These are phyloP conservation scores for Pyropia yezoensis DNA, from an alignment of 23 red algal genomes.

Conservation along the genomic window DNA sequence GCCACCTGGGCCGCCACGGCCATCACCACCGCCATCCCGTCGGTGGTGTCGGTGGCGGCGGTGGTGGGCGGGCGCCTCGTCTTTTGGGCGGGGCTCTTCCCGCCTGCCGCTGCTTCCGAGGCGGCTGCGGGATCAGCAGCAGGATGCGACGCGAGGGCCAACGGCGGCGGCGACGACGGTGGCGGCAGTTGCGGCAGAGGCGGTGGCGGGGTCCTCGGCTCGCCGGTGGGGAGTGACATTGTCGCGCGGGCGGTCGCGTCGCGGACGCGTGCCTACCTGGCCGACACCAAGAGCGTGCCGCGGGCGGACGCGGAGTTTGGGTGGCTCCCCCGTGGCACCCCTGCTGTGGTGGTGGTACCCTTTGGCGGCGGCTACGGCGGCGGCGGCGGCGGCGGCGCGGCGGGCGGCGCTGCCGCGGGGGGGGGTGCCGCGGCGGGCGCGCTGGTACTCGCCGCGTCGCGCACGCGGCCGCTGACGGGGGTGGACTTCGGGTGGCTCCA, in stretches of 20 bases:
- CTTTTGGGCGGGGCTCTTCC: too few species aligned
- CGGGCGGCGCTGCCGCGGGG: background rate
- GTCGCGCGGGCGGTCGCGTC: slow-evolving; percentile 11
- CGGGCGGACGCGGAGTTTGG: slow-evolving; percentile 44
- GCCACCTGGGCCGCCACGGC: background rate
- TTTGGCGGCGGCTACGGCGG: background rate
- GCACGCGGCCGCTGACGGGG: slow-evolving; percentile 29
- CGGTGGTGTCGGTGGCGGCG: slow-evolving; percentile 15
- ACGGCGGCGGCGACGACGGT: background rate
- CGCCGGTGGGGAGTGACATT: slow-evolving; percentile 5
- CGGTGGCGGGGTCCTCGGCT: slow-evolving; percentile 1
- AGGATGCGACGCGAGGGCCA: too few species aligned
- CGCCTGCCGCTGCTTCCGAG: too few species aligned
- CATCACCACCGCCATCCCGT: slow-evolving; percentile 13
- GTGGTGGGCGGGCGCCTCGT: slow-evolving; percentile 5
- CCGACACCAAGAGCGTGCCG: slow-evolving; percentile 63
- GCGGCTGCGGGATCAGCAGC: too few species aligned
- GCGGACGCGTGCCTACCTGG: slow-evolving; percentile 42
- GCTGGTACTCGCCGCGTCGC: slow-evolving; percentile 36
- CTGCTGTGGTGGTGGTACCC: background rate
- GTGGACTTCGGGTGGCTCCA: slow-evolving; percentile 32
- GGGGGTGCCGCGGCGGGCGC: background rate
- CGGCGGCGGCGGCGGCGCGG: background rate
- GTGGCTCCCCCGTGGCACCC: slow-evolving; percentile 14
- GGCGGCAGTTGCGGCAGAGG: slow-evolving; percentile 14